Conservation (phyloP, 306 rosid species). For the Morella rubra region DNA sequence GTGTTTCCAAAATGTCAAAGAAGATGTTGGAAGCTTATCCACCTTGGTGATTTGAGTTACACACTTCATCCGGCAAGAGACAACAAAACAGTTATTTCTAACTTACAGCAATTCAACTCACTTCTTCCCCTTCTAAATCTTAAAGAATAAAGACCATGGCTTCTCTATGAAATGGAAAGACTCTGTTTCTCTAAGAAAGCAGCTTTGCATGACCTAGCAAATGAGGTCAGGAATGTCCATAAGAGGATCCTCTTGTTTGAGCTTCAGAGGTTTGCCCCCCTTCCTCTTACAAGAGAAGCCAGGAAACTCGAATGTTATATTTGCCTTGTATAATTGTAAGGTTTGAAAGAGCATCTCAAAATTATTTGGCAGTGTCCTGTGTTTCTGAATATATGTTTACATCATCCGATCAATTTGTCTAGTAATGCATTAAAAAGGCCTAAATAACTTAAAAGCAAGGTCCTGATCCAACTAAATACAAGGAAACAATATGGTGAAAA, state of each 20-base stretch:
- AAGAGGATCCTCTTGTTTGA: not conserved
- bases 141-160: not conserved
- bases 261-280: not conserved
- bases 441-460: not conserved
- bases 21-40: not conserved
- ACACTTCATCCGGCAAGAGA: not conserved
- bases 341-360: not conserved
- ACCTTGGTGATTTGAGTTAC: too few relatives aligned
- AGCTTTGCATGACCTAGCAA: not conserved
- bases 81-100: not conserved
- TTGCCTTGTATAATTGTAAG: not conserved
- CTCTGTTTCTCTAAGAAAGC: not conserved
- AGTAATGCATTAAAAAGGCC: not conserved
- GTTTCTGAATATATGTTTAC: not conserved
- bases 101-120: not conserved
- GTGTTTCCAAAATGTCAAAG: not conserved
- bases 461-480: not conserved
- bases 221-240: not conserved
- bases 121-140: not conserved
- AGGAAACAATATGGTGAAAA: not conserved
- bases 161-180: not conserved
- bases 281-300: not conserved
- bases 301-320: not conserved
- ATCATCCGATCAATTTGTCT: not conserved
- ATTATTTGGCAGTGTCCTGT: not conserved